These are phyloP conservation scores for Sporormia fimetaria DNA, from an alignment of 495 filamentous ascomycete genomes.

Conservation along the genomic window DNA sequence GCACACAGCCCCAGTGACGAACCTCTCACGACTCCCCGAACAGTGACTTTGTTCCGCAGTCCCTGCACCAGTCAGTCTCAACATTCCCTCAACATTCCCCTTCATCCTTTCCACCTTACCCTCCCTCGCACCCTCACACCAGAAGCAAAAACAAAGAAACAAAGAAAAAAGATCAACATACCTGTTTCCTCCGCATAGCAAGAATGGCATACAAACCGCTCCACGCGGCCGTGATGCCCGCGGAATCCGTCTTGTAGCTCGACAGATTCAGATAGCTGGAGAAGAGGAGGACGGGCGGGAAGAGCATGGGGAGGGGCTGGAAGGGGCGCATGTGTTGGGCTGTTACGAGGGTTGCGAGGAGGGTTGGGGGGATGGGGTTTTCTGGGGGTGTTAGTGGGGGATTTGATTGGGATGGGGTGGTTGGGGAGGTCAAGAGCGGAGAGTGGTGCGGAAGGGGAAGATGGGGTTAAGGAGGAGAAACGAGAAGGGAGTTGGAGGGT, in stretches of 20 bases:
- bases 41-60: constrained; percentile 48
- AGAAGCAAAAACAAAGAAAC: background rate
- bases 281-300: constrained; percentile 77
- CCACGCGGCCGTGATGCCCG: constrained; percentile 77
- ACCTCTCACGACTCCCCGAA: constrained; percentile 59
- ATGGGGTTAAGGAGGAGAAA: too few species aligned
- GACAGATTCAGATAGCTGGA: constrained; percentile 72
- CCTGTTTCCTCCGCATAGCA: constrained; percentile 53
- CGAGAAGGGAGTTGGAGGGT: constrained; percentile 42
- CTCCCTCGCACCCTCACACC: too few species aligned
- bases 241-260: constrained; percentile 68
- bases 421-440: constrained; percentile 24
- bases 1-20: constrained; percentile 58
- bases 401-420: background rate
- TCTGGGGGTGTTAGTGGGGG: constrained; percentile 39
- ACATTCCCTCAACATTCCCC: constrained; percentile 2
- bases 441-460: too few species aligned
- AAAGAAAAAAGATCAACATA: constrained; percentile 10
- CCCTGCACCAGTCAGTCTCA: constrained; percentile 19
- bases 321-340: constrained; percentile 67
- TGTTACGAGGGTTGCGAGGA: constrained; percentile 67
- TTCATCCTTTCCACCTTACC: background rate
- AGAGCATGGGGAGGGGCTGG: constrained; percentile 63
- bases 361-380: constrained; percentile 64
- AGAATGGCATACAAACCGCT: constrained; percentile 73